phyloP scores from a whole-genome alignment of 2,329 filamentous ascomycete genomes.

The Colletotrichum australisinense region DNA sequence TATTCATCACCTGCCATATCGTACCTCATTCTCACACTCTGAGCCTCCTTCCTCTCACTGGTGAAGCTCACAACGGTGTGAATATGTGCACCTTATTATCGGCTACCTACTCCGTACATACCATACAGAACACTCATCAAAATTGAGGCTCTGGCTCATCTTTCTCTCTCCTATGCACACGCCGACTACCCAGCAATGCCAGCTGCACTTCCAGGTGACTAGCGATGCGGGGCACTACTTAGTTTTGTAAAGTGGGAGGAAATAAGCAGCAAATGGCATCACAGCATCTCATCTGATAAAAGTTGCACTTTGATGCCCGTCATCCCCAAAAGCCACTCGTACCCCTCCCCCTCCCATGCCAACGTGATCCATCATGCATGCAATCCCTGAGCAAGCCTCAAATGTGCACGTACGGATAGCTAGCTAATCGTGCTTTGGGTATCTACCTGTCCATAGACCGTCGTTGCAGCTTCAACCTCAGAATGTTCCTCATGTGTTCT shows the following conservation, averaged over 20 bases:
- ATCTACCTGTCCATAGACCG: background rate
- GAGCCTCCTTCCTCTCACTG: constrained; percentile 12
- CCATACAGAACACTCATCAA: too few relatives aligned
- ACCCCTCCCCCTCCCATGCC: background rate
- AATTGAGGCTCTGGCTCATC: background rate
- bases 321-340: constrained; percentile 1
- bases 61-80: constrained; percentile 15
- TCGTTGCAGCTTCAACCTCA: background rate
- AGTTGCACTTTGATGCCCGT: constrained; percentile 18
- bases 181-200: background rate
- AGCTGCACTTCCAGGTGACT: background rate
- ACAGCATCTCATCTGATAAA: background rate
- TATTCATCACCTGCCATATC: background rate
- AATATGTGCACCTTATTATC: background rate
- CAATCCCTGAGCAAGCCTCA: background rate
- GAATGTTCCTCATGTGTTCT: background rate
- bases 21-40: background rate
- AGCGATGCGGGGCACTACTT: background rate
- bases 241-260: background rate
- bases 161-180: background rate
- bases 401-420: too few relatives aligned
- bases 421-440: too few relatives aligned
- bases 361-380: constrained; percentile 33
- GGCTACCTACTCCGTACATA: too few relatives aligned
- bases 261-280: background rate